phyloP scores from a whole-genome alignment of 2,329 filamentous ascomycete genomes.

The Falciphora oryzae region DNA sequence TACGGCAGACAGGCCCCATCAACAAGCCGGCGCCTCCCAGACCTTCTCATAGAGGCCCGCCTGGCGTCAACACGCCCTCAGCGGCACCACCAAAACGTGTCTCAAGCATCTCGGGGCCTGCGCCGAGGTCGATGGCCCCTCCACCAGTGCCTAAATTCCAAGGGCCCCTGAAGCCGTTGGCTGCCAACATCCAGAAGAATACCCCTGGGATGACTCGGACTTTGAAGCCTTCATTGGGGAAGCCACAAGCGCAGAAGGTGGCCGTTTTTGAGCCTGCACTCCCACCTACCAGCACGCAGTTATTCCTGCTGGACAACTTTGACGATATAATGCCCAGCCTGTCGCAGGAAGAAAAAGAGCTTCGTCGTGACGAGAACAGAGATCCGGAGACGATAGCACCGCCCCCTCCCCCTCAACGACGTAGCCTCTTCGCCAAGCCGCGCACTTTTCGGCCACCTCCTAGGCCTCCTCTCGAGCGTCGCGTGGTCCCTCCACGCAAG shows the following conservation, averaged over 20 bases:
- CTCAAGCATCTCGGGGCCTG: background rate
- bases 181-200: background rate
- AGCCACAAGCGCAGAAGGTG: slow-evolving; percentile 12
- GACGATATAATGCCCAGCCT: slow-evolving; percentile 52
- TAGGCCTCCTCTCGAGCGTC: background rate
- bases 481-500: background rate
- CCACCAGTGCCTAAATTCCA: background rate
- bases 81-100: background rate
- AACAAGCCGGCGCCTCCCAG: background rate
- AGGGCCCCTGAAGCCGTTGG: background rate
- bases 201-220: background rate
- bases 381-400: background rate
- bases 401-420: background rate
- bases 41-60: background rate
- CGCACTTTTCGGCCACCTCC: background rate
- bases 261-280: background rate
- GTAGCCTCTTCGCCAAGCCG: slow-evolving; percentile 8
- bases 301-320: slow-evolving; percentile 42
- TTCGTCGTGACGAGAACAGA: slow-evolving; percentile 33
- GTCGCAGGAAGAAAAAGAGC: slow-evolving; percentile 49
- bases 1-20: background rate
- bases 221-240: background rate
- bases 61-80: background rate
- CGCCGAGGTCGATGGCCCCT: background rate
- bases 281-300: slow-evolving; percentile 41